A percentile compares a stretch with the other conserved stretches of the same genome.
These are phyloP conservation scores for Nothophaeocryptopus gaeumannii DNA, from an alignment of 2,329 filamentous ascomycete species.

Conservation along the genomic window DNA sequence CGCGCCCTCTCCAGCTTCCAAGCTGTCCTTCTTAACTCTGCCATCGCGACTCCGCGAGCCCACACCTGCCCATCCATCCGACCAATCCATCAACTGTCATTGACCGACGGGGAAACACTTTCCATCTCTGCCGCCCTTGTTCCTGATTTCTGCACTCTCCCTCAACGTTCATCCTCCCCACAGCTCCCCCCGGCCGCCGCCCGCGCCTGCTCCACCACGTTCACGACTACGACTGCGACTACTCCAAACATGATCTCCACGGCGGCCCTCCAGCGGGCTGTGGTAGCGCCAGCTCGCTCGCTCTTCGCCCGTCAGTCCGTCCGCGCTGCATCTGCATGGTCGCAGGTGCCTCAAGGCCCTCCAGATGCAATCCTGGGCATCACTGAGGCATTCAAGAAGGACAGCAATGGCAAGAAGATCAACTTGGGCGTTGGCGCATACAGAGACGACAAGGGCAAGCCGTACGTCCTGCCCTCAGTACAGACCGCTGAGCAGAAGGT, in stretches of 20 bases:
- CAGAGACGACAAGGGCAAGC: constrained; percentile 96
- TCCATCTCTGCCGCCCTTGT: constrained; percentile 1
- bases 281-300: constrained; percentile 26
- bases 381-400: constrained; percentile 98
- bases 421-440: constrained; percentile 98
- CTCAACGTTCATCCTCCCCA: too few species aligned
- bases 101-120: neutral
- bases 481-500: constrained; percentile 84
- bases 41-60: neutral
- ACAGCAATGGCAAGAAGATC: constrained; percentile 91
- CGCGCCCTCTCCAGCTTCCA: too few species aligned
- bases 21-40: too few species aligned
- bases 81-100: constrained; percentile 8
- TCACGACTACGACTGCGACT: constrained; percentile 3
- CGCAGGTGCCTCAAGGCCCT: constrained; percentile 87
- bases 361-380: constrained; percentile 78
- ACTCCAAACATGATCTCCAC: constrained; percentile 28
- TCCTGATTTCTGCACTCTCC: too few species aligned
- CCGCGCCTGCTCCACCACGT: neutral
- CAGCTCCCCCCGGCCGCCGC: constrained; percentile 3
- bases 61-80: constrained; percentile 5
- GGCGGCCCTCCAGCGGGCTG: constrained; percentile 31
- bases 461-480: constrained; percentile 94
- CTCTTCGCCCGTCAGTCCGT: constrained; percentile 38
- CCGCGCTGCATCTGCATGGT: constrained; percentile 77